Evolutionary conservation across 441 rosid species (phyloP).

Genomic region (Croton laevigatus): DNA sequence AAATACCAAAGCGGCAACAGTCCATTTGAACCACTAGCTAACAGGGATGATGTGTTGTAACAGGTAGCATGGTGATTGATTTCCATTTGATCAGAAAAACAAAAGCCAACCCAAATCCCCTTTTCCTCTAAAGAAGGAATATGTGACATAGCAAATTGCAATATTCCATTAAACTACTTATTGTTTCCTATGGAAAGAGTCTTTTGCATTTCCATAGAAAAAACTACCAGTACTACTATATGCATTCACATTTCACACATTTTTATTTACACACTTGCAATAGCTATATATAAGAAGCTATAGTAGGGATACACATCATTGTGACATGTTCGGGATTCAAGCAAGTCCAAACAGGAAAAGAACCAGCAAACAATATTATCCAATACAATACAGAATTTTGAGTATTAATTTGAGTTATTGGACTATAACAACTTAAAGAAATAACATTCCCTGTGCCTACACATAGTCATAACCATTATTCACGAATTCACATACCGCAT

Average conservation of each 20-base stretch:
- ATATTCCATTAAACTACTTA: neutral
- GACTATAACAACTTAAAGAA: neutral
- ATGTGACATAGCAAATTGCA: neutral
- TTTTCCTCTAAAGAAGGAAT: neutral
- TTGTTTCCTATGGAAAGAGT: neutral
- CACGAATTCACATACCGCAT: conserved; percentile 52
- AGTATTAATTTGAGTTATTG: neutral
- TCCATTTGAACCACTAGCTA: neutral
- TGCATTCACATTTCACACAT: neutral
- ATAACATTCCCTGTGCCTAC: conserved; percentile 2
- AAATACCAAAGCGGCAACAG: neutral
- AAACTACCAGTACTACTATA: neutral
- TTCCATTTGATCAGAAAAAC: neutral
- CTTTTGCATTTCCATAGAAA: neutral
- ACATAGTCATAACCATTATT: conserved; percentile 1
- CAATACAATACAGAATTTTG: neutral
- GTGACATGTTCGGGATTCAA: neutral
- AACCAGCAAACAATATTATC: neutral
- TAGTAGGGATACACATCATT: neutral
- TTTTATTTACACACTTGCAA: neutral
- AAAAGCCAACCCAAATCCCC: neutral
- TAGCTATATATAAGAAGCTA: neutral
- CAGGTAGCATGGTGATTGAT: neutral
- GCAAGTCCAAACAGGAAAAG: neutral
- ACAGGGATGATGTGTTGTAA: neutral